Evolutionary conservation across 805 yeast species (phyloP), one percentile per base, ranked within the genome.

Genomic region (Clavispora asparagi): DNA sequence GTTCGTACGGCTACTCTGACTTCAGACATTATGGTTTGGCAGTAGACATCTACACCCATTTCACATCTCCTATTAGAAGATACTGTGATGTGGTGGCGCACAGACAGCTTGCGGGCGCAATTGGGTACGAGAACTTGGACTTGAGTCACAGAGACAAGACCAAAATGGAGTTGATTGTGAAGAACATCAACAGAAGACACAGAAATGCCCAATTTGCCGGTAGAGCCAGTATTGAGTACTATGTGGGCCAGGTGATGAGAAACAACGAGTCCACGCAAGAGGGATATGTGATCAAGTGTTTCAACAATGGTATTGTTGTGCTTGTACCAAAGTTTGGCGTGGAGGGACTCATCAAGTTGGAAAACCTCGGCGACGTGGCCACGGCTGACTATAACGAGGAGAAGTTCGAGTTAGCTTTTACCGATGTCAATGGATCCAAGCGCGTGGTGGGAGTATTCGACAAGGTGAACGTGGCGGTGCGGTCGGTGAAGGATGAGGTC

Each of bases 191-290:
- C 71, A 83, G 78, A 56, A 84, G 97, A 56, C 99, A 94, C 65
- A 82, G 99, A 67, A 94, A 94, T 63, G 99, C 99, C 0, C 99
- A 94, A 68, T 87, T 92, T 73, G 99, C 99, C 1, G 99, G 99
- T 33, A 79, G 99, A 62, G 97, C 99, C 17, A 87, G 96, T 62
- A 88, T 94, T 50, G 99, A 94, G 64, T 94, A 94, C 68, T 94
- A 88, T 60, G 99, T 94, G 42, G 99, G 99, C 8, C 98, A 94
- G 70, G 97, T 92, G 37, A 86, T 94, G 87, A 87, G 88, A 63
- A 83, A 83, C 61, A 83, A 83, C 56, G 90, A 87, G 59, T 73
- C 85, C 32, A 73, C 74, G 13, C 95, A 88, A 62, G 90, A 88
- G 53, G 99, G 98, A 9, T 91, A 88, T 58, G 84, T 91, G 27